Evolutionary conservation across 768 basidiomycete species (phyloP), one percentile per base, ranked within the genome.

Genomic region (Boletus eberwhitei): DNA sequence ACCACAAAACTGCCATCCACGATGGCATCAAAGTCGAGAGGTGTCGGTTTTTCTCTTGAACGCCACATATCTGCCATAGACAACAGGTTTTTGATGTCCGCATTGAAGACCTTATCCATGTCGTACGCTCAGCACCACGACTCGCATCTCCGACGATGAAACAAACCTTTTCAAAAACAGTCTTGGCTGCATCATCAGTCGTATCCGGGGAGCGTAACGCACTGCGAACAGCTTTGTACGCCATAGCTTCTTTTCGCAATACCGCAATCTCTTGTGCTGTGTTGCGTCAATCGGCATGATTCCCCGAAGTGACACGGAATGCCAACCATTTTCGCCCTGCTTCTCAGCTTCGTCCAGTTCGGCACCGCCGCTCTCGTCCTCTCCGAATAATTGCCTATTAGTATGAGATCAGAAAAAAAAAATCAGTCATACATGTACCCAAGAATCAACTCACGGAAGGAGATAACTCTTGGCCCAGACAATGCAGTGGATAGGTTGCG

Each of bases 381-480:
- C 92, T 0, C 97, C 97, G 60, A 98, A 98, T 9, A 99, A 72
- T 71, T 98, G 94, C 17, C 94, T 97, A 60, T 56, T 32, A 35
- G 19, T 12, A 32, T 39, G 19, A 19, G 24, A 37, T 62, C 11
- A 37, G 43, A 12, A 14, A 26, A 46, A 16, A 14, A 26, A 46
- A 16, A 26, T 0, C 44, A 17, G 46, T 2, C 6, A 21, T 7
- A 21, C 24, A 16, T n/a, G 17, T 6, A 6, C 19, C 4, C 11
- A 12, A 32, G 8, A 32, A 12, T 29, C 13, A 13, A 73, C 88
- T 66, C 62, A 92, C 95, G 89, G 86, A 64, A 98, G 82, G 13
- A 99, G 84, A 75, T 98, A 98, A 53, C 85, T 94, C 71, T 98
- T 99, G 31, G 93, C 93, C 97, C 97, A 99, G 3, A 98, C 95